These are phyloP conservation scores for Amaranthus hypochondriacus DNA, from an alignment of 148 eudicot genomes.

Conservation along the genomic window DNA sequence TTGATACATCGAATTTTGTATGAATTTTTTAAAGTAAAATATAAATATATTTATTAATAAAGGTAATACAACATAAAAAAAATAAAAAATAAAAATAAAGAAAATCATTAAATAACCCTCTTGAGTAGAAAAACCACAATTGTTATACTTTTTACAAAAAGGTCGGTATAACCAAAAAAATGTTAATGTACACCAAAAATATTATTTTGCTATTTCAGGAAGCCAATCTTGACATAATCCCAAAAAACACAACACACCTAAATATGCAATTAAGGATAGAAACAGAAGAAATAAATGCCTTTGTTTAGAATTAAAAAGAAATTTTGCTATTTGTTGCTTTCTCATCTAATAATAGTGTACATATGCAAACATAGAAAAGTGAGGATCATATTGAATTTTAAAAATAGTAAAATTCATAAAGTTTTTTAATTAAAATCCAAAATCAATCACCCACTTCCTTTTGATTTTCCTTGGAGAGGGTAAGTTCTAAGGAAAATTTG, in stretches of 20 bases:
- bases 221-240: neutral
- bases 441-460: neutral
- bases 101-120: no score
- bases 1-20: no score
- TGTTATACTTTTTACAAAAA: no score
- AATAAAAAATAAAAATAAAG: no score
- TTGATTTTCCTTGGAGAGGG: neutral
- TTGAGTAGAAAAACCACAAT: no score
- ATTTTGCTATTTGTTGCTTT: neutral
- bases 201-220: neutral
- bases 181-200: neutral
- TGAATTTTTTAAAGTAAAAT: no score
- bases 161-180: no score
- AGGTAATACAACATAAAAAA: no score
- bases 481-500: conserved; percentile 5
- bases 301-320: neutral
- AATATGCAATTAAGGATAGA: neutral
- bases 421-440: neutral
- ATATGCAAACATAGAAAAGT: neutral
- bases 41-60: no score
- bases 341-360: neutral
- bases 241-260: neutral
- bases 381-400: neutral
- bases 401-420: neutral
- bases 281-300: conserved; percentile 4